A percentile compares a stretch with the other conserved stretches of the same genome.
Evolutionary conservation across 2,329 filamentous ascomycete genomes (phyloP).

Genomic region (Trichothecium roseum): DNA sequence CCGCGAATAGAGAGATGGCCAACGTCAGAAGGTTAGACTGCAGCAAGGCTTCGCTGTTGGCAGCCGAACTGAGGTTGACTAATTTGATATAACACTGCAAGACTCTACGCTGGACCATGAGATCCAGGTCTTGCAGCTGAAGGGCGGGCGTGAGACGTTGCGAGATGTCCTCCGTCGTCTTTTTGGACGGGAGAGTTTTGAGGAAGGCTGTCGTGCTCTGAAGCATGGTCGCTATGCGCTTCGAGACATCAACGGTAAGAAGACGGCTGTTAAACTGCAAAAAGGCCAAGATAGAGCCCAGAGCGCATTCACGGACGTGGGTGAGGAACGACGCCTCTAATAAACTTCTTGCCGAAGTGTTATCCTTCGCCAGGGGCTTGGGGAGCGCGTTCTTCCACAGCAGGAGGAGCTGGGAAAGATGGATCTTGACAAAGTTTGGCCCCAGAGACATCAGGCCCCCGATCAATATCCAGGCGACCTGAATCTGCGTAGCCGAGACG

Average conservation of each 20-base stretch:
- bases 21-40: constrained; percentile 88
- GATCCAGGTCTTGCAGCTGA: constrained; percentile 79
- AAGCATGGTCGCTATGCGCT: constrained; percentile 84
- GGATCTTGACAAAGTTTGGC: constrained; percentile 97
- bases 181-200: constrained; percentile 73
- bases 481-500: constrained; percentile 86
- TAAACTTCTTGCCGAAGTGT: constrained; percentile 70
- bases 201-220: constrained; percentile 89
- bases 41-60: constrained; percentile 73
- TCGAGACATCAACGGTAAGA: constrained; percentile 87
- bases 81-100: constrained; percentile 92
- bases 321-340: constrained; percentile 88
- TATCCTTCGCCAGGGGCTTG: constrained; percentile 87
- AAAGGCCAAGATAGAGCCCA: constrained; percentile 86
- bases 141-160: constrained; percentile 77
- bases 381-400: constrained; percentile 97
- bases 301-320: constrained; percentile 87
- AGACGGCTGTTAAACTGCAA: constrained; percentile 87
- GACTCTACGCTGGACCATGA: constrained; percentile 88
- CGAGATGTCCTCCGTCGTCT: constrained; percentile 74
- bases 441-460: constrained; percentile 94
- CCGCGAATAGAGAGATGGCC: constrained; percentile 83
- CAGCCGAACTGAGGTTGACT: constrained; percentile 76
- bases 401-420: constrained; percentile 83
- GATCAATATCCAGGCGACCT: constrained; percentile 95